Evolutionary conservation across 2,329 filamentous ascomycete genomes (phyloP).

Genomic region (Ophiosphaerella narmari): DNA sequence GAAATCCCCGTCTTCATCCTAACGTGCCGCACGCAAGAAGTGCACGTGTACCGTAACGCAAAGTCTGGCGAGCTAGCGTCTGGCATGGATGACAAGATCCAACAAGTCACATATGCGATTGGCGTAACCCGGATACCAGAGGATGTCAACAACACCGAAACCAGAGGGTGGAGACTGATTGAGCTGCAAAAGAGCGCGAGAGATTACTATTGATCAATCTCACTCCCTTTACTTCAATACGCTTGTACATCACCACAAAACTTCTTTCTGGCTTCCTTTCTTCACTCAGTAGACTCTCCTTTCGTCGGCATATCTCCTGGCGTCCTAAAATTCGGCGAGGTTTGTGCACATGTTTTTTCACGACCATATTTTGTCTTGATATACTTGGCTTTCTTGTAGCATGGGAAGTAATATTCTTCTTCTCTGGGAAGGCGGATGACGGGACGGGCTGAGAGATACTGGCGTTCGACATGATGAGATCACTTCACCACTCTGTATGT

Average conservation of each 20-base stretch:
- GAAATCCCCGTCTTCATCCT: slow-evolving; percentile 96
- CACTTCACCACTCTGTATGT: slow-evolving; percentile 36
- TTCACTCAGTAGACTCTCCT: slow-evolving; percentile 16
- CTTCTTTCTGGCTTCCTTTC: slow-evolving; percentile 15
- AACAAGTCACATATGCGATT: slow-evolving; percentile 97
- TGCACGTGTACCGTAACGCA: slow-evolving; percentile 92
- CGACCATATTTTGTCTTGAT: slow-evolving; percentile 8
- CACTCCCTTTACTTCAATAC: not conserved
- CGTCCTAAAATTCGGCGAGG: slow-evolving; percentile 34
- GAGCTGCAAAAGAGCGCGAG: slow-evolving; percentile 98
- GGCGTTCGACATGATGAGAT: slow-evolving; percentile 23
- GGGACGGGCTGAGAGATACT: slow-evolving; percentile 10
- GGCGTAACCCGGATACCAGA: slow-evolving; percentile 92
- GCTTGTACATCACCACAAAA: slow-evolving; percentile 1
- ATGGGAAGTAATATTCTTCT: slow-evolving; percentile 1
- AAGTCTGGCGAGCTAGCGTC: slow-evolving; percentile 89
- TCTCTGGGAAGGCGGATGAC: slow-evolving; percentile 20
- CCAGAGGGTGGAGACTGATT: slow-evolving; percentile 93
- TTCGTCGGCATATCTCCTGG: slow-evolving; percentile 32
- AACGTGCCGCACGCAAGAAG: slow-evolving; percentile 94
- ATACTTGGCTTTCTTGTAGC: not conserved
- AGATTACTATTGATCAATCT: slow-evolving; percentile 71
- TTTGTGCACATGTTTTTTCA: slow-evolving; percentile 13
- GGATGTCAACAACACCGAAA: slow-evolving; percentile 96
- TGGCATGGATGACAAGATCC: slow-evolving; percentile 98